These are phyloP conservation scores for Schizosaccharomyces octosporus DNA, from an alignment of 805 yeast species.

Conservation along the genomic window DNA sequence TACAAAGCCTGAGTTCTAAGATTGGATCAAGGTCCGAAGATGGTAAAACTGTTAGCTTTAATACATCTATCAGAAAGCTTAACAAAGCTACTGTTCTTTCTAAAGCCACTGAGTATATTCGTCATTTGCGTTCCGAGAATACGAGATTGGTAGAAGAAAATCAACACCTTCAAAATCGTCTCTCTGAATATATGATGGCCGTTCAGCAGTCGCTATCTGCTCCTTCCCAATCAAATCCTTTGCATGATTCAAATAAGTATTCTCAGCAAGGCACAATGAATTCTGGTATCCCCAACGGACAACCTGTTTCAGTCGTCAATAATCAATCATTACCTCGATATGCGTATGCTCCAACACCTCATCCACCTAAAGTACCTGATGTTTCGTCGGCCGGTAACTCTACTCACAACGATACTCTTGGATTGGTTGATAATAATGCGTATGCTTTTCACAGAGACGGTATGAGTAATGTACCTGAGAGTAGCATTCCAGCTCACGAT, in stretches of 20 bases:
- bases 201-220: background rate
- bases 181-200: background rate
- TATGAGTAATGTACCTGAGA: no score
- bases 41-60: slow-evolving; percentile 29
- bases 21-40: slow-evolving; percentile 7
- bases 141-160: slow-evolving; percentile 15
- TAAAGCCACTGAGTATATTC: slow-evolving; percentile 59
- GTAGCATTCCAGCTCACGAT: no score
- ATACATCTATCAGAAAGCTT: slow-evolving; percentile 48
- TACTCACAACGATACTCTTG: no score
- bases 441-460: no score
- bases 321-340: no score
- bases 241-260: background rate
- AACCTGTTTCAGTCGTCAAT: no score
- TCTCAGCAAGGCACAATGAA: no score
- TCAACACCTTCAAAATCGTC: background rate
- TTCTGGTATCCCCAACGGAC: no score
- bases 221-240: background rate
- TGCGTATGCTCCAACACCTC: no score
- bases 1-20: slow-evolving; percentile 32
- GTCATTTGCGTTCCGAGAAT: slow-evolving; percentile 42
- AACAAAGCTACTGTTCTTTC: slow-evolving; percentile 57
- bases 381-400: no score
- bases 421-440: no score
- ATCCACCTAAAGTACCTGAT: no score